Percentiles rank a stretch among this genome's conserved stretches.
Conservation (phyloP, 2,329 filamentous ascomycete species). For the Monascus ruber region DNA sequence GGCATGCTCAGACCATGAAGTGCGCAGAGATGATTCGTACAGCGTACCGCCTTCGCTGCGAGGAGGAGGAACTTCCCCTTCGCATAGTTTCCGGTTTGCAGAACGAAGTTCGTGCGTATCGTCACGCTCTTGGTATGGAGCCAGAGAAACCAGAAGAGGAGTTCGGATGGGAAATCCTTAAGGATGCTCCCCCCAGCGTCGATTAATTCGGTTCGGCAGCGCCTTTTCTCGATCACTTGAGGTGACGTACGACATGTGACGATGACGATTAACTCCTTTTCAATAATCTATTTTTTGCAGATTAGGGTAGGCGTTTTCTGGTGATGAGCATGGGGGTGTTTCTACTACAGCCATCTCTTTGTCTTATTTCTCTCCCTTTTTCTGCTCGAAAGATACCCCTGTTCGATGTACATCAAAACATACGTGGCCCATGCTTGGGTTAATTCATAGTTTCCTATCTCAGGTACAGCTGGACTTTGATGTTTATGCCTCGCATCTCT, state of each 20-base stretch:
- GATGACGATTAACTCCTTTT: not conserved
- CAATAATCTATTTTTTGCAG: not conserved
- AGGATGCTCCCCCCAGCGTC: conserved; percentile 26
- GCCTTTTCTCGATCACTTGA: conserved; percentile 4
- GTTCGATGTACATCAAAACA: not conserved
- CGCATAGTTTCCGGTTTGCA: conserved; percentile 36
- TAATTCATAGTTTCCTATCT: too few species aligned
- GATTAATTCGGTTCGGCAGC: conserved; percentile 11
- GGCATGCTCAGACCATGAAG: conserved; percentile 37
- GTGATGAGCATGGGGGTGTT: not conserved
- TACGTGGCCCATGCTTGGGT: too few species aligned
- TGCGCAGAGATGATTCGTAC: conserved; percentile 39
- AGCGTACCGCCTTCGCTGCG: conserved; percentile 36
- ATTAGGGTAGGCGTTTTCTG: not conserved
- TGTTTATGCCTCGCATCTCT: too few species aligned
- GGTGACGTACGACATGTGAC: not conserved
- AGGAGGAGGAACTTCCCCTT: conserved; percentile 36
- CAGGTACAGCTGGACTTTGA: too few species aligned
- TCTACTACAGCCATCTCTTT: too few species aligned
- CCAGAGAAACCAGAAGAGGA: conserved; percentile 38
- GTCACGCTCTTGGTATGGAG: conserved; percentile 38
- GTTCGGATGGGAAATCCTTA: conserved; percentile 38
- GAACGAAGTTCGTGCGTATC: conserved; percentile 38
- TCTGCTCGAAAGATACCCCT: not conserved
- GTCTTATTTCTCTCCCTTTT: too few species aligned